phyloP scores from a whole-genome alignment of 1,284 basidiomycete genomes.

The Kwoniella shivajii region DNA sequence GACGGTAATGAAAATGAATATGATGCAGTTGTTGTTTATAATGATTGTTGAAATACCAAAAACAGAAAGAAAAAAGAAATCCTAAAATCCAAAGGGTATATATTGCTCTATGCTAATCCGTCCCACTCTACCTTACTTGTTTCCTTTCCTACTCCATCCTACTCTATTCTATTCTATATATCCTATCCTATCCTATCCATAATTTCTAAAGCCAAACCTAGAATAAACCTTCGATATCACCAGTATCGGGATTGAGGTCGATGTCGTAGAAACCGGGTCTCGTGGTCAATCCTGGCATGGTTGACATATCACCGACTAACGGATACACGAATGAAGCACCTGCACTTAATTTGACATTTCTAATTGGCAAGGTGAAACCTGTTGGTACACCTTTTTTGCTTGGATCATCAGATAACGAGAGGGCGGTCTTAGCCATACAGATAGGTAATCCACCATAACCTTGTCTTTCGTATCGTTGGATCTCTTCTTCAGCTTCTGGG shows the following conservation, averaged over 20 bases:
- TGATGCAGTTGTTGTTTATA: background rate
- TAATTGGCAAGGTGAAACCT: constrained; percentile 91
- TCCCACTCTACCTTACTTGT: background rate
- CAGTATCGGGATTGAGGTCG: constrained; percentile 53
- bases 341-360: constrained; percentile 82
- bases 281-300: constrained; percentile 95
- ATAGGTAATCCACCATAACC: constrained; percentile 60
- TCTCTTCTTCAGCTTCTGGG: constrained; percentile 78
- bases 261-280: constrained; percentile 71
- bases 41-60: constrained; percentile 17
- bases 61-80: background rate
- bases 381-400: constrained; percentile 84
- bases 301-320: constrained; percentile 91
- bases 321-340: constrained; percentile 97
- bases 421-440: constrained; percentile 99
- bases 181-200: background rate
- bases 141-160: no score
- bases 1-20: background rate
- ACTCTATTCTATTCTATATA: background rate
- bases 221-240: constrained; percentile 54
- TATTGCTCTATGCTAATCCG: background rate
- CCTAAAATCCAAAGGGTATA: background rate
- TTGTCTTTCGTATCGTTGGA: constrained; percentile 90
- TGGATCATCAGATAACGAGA: constrained; percentile 94
- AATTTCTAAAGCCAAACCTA: constrained; percentile 21